These are phyloP conservation scores for Jatropha curcas DNA, from an alignment of 345 rosid species.

Conservation along the genomic window DNA sequence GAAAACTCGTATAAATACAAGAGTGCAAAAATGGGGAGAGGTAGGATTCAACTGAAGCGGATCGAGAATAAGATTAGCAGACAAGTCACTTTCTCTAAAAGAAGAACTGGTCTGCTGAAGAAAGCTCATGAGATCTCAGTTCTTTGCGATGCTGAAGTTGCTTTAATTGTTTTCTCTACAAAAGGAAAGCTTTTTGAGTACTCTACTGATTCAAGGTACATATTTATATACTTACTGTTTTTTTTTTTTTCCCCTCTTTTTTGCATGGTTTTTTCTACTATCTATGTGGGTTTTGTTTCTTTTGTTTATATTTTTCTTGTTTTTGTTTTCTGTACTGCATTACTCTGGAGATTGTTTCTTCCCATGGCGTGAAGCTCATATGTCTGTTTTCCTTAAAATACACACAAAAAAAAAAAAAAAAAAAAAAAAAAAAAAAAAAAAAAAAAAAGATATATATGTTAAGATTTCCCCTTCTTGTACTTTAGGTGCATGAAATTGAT, in stretches of 20 bases:
- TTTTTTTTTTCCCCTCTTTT: neutral
- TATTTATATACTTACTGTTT: neutral
- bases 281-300: neutral
- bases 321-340: slow-evolving; percentile 17
- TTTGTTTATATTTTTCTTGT: neutral
- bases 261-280: neutral
- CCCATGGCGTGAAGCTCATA: neutral
- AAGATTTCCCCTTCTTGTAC: no score
- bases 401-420: neutral
- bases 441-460: no score
- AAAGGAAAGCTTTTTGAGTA: slow-evolving; percentile 83
- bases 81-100: slow-evolving; percentile 88
- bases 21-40: slow-evolving; percentile 63
- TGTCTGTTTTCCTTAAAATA: neutral
- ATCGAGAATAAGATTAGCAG: slow-evolving; percentile 92
- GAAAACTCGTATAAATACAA: no score
- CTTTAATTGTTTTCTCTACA: slow-evolving; percentile 75
- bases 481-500: no score
- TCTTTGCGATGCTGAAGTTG: slow-evolving; percentile 80
- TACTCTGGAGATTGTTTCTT: slow-evolving; percentile 12
- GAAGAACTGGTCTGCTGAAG: slow-evolving; percentile 74
- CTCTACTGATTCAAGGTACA: slow-evolving; percentile 68
- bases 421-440: no score
- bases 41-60: slow-evolving; percentile 86
- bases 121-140: slow-evolving; percentile 92